Conservation (phyloP, 129 eudicot genomes). For the Escallonia herrerae region DNA sequence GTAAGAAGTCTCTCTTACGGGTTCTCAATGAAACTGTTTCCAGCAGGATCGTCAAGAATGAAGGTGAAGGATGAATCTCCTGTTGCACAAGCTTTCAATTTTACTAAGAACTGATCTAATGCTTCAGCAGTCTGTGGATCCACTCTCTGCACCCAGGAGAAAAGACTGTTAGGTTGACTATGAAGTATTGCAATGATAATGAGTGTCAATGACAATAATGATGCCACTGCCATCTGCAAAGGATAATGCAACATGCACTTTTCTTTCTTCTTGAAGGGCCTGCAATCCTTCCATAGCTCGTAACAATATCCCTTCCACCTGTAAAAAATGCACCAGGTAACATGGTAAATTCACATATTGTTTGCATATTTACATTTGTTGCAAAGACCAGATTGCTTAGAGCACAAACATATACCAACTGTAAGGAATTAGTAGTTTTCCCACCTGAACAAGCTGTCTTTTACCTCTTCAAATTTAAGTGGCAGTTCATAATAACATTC, state of each 20-base stretch:
- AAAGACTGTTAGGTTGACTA: not conserved
- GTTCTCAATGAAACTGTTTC: slow-evolving; percentile 90
- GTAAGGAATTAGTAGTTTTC: too few relatives aligned
- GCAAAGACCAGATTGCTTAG: too few relatives aligned
- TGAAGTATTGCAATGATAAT: not conserved
- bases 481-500: too few relatives aligned
- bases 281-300: slow-evolving; percentile 68
- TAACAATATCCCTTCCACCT: slow-evolving; percentile 83
- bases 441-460: too few relatives aligned
- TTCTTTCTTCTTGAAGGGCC: slow-evolving; percentile 92
- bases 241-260: slow-evolving; percentile 29
- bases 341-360: not conserved
- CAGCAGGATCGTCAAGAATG: slow-evolving; percentile 86
- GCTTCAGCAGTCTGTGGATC: slow-evolving; percentile 81
- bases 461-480: too few relatives aligned
- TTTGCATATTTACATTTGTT: too few relatives aligned
- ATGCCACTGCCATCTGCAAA: not conserved
- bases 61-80: slow-evolving; percentile 67
- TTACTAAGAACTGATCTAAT: slow-evolving; percentile 56
- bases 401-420: too few relatives aligned
- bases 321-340: slow-evolving; percentile 10
- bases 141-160: slow-evolving; percentile 58
- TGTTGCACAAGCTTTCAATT: slow-evolving; percentile 68
- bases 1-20: slow-evolving; percentile 46
- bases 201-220: too few relatives aligned